Base-by-base conservation (phyloP, 768 basidiomycete species). In the Lenzites betulinus region DNA sequence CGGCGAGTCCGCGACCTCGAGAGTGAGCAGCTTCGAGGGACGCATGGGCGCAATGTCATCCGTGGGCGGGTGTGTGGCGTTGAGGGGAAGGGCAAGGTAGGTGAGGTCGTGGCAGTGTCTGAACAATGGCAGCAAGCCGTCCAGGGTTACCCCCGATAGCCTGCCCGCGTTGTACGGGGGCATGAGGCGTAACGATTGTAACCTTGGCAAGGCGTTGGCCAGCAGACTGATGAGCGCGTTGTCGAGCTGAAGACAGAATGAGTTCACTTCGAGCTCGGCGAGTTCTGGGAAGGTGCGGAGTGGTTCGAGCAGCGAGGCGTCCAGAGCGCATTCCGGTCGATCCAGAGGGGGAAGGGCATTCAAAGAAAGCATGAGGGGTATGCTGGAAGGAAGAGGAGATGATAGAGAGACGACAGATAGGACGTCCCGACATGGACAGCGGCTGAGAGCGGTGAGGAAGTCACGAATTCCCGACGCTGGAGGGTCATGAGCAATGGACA, bases 1-100 rank as follows among this genome's bases (percentile, higher is more conserved):
- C 13, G 62, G 57, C 18, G 62, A 54, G 53, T 63, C 62, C n/a
- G 41, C 57, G 52, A 63, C 62, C 33, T 63, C 62, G n/a, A 63
- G 52, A 18, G 53, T 63, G 26, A 48, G 28, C 13, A 63, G 56
- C n/a, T 58, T 39, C 22, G 56, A 49, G 16, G 52, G 16, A 16
- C 26, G 50, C 46, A 46, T 30, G 39, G 43, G 20, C 16, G 20
- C 36, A 20, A 26, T 22, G 22, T 30, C 48, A 16, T n/a, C 3
- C 28, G 18, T 30, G 25, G 30, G 49, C 25, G 56, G 61, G 2
- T 15, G 51, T 1, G 61, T 39, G n/a, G 62, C 62, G 53, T 63
- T 36, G 52, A 63, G 12, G n/a, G 62, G 57, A 25, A 63, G 33
- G 41, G 62, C 46, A 57, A 63, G 57, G 30, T 58, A 25, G 25